Evolutionary conservation across 495 filamentous ascomycete genomes (phyloP).

Genomic region (Oidiodendron maius): DNA sequence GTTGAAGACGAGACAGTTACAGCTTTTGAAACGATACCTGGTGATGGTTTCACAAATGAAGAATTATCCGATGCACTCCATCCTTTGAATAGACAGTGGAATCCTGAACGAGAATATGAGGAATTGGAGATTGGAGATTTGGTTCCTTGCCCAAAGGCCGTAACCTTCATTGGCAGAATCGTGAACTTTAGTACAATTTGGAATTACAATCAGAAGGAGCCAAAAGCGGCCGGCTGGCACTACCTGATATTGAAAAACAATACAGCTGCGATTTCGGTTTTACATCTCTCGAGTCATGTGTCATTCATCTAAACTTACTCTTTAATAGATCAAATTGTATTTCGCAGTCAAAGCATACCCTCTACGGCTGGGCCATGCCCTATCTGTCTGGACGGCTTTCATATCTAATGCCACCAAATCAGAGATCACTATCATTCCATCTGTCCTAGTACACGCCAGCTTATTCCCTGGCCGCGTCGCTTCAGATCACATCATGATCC

Average conservation of each 20-base stretch:
- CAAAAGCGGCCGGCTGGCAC: slow-evolving; percentile 37
- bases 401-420: slow-evolving; percentile 24
- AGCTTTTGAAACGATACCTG: neutral
- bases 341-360: slow-evolving; percentile 26
- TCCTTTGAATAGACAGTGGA: slow-evolving; percentile 42
- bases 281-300: neutral
- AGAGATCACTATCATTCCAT: slow-evolving; percentile 3
- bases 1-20: slow-evolving; percentile 19
- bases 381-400: slow-evolving; percentile 36
- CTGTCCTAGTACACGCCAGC: slow-evolving; percentile 33
- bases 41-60: slow-evolving; percentile 46
- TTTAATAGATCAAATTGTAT: slow-evolving; percentile 35
- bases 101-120: slow-evolving; percentile 47
- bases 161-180: slow-evolving; percentile 52
- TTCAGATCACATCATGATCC: slow-evolving; percentile 44
- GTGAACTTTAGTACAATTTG: slow-evolving; percentile 48
- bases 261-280: slow-evolving; percentile 48
- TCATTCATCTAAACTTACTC: neutral
- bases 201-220: slow-evolving; percentile 23
- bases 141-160: slow-evolving; percentile 40
- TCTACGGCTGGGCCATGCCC: slow-evolving; percentile 33
- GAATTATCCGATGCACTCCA: slow-evolving; percentile 36
- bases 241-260: slow-evolving; percentile 53
- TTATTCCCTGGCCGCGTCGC: slow-evolving; percentile 48
- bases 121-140: slow-evolving; percentile 43